These are phyloP conservation scores for Pichia sp. DNA, from an alignment of 1,139 yeast species.

Conservation along the genomic window DNA sequence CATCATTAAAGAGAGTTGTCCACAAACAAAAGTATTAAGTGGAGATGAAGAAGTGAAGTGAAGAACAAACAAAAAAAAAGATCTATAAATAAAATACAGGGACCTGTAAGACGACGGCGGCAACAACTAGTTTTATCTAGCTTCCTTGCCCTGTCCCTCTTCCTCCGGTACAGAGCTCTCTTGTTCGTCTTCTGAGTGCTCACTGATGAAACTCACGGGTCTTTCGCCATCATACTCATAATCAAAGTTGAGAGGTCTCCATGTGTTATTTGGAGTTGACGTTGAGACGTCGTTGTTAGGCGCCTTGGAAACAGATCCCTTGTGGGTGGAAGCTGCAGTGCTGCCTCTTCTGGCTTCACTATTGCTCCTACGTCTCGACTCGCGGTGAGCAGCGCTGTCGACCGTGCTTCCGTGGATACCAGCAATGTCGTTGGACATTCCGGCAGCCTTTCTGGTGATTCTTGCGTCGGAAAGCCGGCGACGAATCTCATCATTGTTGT, in stretches of 20 bases:
- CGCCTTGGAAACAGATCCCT: neutral
- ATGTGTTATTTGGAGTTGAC: slow-evolving; percentile 4
- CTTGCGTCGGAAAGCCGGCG: slow-evolving; percentile 34
- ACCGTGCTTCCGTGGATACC: slow-evolving; percentile 33
- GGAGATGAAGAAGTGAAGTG: neutral
- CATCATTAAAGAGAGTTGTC: neutral
- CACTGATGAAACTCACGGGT: slow-evolving; percentile 22
- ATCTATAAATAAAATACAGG: neutral
- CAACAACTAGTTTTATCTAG: neutral
- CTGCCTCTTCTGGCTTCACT: neutral
- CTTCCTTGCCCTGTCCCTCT: neutral
- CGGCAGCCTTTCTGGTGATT: slow-evolving; percentile 38
- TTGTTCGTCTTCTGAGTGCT: slow-evolving; percentile 1
- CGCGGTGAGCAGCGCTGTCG: slow-evolving; percentile 13
- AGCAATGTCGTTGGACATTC: slow-evolving; percentile 40
- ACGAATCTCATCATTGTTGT: slow-evolving; percentile 30
- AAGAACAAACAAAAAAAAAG: neutral
- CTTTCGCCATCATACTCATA: slow-evolving; percentile 20
- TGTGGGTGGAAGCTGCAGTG: neutral
- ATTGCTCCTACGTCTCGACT: neutral
- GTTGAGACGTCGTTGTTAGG: neutral
- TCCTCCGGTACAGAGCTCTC: neutral
- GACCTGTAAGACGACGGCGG: neutral
- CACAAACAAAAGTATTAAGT: neutral
- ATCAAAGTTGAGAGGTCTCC: slow-evolving; percentile 21